Evolutionary conservation across 306 rosid genomes (phyloP), one percentile per base, ranked within the genome.

Genomic region (Lathyrus aphaca): DNA sequence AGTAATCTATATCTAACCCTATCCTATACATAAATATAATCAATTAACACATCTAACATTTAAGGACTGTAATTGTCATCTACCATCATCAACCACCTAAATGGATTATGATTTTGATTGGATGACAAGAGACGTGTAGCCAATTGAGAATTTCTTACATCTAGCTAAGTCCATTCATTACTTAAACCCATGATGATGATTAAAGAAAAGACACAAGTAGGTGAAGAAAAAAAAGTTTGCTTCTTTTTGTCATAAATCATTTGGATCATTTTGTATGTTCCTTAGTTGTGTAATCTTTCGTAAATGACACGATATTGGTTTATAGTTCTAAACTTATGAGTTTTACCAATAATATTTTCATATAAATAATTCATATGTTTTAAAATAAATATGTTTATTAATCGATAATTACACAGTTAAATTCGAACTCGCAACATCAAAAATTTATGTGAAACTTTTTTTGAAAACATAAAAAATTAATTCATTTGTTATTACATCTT

Each of bases 171-270:
- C 74, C 77, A 61, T 78, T 43, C 61, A 59, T 50, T 66, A 64
- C 53, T 66, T 59, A 44, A 78, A 72, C 69, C 6, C 60, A 63
- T 60, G 29, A 64, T 40, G 53, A 66, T 61, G 71, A 76, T 74
- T 68, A 32, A 23, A 23, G 62, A 64, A 16, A 68, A 71, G 66
- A 82, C 53, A 75, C 5, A 40, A 25, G 74, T 74, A 55, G 75
- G 59, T 70, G 25, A 71, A 27, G 51, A 1, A 53, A 35, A 51
- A 51, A 17, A 14, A 49, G 21, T 11, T 49, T 38, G 50, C 74
- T 45, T 44, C 35, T 78, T 74, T 78, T 74, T 81, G 86, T 80
- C 78, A 68, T 78, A 68, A 55, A 58, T 75, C 71, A 40, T 77
- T 85, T 77, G 84, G 73, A 72, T 78, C 69, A 57, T 70, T 79